Evolutionary conservation across 73 alveolate species (phyloP).

Genomic region (Paramecium pentaurelia): DNA sequence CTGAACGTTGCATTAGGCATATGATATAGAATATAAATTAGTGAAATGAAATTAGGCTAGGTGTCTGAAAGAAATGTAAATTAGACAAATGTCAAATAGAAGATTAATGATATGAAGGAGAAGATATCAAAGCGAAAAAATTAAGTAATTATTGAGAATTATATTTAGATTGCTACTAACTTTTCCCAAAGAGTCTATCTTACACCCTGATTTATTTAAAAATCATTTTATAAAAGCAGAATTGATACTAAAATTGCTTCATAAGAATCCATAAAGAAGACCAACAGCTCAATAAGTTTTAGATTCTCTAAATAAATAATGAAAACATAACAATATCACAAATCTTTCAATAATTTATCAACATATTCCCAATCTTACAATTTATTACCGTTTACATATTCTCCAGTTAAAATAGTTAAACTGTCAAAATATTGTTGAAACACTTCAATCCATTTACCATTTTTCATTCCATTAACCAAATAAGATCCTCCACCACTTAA

Average conservation of each 20-base stretch:
- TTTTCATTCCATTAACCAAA: not conserved
- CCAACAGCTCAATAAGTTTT: not conserved
- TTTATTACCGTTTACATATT: not conserved
- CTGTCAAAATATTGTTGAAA: not conserved
- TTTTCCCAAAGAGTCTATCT: not conserved
- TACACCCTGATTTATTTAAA: not conserved
- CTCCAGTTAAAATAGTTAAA: not conserved
- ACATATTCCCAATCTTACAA: not conserved
- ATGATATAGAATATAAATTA: too few species aligned
- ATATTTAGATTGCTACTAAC: not conserved
- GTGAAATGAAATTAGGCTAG: too few species aligned
- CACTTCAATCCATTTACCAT: not conserved
- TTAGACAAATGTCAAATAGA: too few species aligned
- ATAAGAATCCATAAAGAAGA: not conserved
- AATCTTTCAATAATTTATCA: slow-evolving; percentile 7
- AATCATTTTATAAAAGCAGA: not conserved
- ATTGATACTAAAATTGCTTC: not conserved
- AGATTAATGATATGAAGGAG: not conserved
- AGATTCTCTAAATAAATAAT: not conserved
- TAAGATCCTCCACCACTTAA: not conserved
- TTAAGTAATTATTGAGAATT: not conserved
- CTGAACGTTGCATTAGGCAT: too few species aligned
- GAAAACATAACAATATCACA: not conserved
- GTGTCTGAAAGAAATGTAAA: too few species aligned
- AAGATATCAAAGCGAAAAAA: not conserved